Evolutionary conservation across 129 eudicot species (phyloP), one percentile per base, ranked within the genome.

Genomic region (Mikania micrantha): DNA sequence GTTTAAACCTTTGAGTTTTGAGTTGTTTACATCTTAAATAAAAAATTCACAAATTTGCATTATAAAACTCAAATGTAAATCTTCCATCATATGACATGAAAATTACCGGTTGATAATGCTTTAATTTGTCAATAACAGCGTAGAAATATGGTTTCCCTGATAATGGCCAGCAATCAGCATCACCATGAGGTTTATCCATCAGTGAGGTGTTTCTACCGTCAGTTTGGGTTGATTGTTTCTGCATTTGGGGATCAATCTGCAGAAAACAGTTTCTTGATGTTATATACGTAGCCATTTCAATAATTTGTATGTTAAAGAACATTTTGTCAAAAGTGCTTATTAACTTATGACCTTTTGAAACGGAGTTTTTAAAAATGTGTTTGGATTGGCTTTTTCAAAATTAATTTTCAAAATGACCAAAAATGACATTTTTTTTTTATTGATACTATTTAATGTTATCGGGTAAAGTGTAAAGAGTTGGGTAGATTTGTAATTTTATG

Each of bases 81-180:
- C 16, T 53, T 52, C 10, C 3, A 19, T 75, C 31, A 6, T 0
- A 4, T 13, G 32, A 7, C 32, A 53, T 53, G 60, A 53, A 25
- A 53, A 22, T 53, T 24, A 53, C 60, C 60, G 24, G 16, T 22
- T 53, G 60, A 53, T 22, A 53, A 32, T 32, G 22, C 34, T 53
- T 24, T 53, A 32, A 10, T 22, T 28, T 36, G 50, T 6, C 21
- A 10, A 75, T 45, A 31, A 47, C 61, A 38, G 45, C 69, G 58
- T 59, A 35, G 54, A 75, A 75, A 75, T 32, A 75, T 12, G 74
- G 79, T 15, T 75, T 75, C 25, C 42, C 52, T 44, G 79, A 66
- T 42, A 75, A n/a, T 59, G 79, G 79, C 79, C 79, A 75, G 36
- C 58, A 67, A 10, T 75, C 79, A n/a, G 69, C 63, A 58, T 67